A percentile compares a stretch with the other conserved stretches of the same genome.
These are phyloP conservation scores for Porogramme epimiltina DNA, from an alignment of 1,284 basidiomycete species.

Conservation along the genomic window DNA sequence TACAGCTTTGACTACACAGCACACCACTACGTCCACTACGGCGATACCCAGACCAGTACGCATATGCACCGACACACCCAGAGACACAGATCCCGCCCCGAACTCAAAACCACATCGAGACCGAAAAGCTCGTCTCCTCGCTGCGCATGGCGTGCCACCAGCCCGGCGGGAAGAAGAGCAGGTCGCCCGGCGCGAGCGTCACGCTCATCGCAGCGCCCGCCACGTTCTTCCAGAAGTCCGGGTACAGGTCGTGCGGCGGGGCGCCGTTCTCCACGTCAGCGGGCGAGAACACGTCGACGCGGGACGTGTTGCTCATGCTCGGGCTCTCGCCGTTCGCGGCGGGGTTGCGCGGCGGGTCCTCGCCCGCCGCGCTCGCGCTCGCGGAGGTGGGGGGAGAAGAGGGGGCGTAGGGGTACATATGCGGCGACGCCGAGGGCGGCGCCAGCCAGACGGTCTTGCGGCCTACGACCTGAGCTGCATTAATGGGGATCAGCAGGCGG, in stretches of 20 bases:
- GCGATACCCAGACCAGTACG: too few relatives aligned
- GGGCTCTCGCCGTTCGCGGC: constrained; percentile 41
- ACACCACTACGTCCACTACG: too few relatives aligned
- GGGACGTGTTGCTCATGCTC: constrained; percentile 67
- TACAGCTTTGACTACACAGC: too few relatives aligned
- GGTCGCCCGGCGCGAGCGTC: constrained; percentile 78
- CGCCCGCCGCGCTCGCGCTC: not conserved
- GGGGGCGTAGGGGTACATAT: constrained; percentile 57
- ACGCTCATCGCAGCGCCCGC: constrained; percentile 66
- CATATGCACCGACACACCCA: too few relatives aligned
- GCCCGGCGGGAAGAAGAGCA: constrained; percentile 85
- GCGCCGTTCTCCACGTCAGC: constrained; percentile 20
- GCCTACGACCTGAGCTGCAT: constrained; percentile 84
- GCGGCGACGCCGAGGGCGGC: constrained; percentile 56
- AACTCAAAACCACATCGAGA: constrained; percentile 78
- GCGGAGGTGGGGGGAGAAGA: not conserved
- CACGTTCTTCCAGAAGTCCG: constrained; percentile 59
- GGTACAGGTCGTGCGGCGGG: constrained; percentile 29
- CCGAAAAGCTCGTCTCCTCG: constrained; percentile 74
- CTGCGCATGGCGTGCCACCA: constrained; percentile 95
- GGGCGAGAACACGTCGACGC: constrained; percentile 64
- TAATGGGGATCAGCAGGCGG: constrained; percentile 6
- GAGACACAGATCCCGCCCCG: too few relatives aligned
- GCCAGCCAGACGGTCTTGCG: constrained; percentile 93
- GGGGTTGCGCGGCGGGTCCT: constrained; percentile 35